Percentiles rank a stretch among this genome's conserved stretches.
phyloP scores from a whole-genome alignment of 208 protist species.

The Blastocrithidia nonstop region DNA sequence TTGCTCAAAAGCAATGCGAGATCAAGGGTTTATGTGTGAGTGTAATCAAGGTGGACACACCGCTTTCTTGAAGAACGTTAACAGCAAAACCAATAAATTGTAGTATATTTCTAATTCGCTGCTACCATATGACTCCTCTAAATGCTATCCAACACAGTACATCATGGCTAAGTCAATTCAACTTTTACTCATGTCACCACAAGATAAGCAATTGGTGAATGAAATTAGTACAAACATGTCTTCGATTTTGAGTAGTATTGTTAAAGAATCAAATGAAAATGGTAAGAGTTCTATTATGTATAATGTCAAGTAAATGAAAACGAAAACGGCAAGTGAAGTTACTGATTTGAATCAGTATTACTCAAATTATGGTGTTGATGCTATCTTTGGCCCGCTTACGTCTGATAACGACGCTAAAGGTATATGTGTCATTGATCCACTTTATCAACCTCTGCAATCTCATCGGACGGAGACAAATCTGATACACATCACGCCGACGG shows the following conservation, averaged over 20 bases:
- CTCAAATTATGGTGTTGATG: background rate
- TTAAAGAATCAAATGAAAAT: background rate
- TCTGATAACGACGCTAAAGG: background rate
- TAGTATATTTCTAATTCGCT: background rate
- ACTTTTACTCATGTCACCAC: background rate
- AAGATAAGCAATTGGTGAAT: background rate
- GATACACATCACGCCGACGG: constrained; percentile 16
- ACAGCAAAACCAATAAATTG: background rate
- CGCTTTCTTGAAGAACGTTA: background rate
- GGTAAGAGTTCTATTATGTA: background rate
- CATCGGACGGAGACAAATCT: constrained; percentile 4
- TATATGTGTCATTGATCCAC: constrained; percentile 11
- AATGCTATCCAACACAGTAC: background rate
- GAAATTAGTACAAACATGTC: background rate
- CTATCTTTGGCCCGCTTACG: background rate
- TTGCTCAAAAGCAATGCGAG: constrained; percentile 1
- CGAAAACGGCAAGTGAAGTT: background rate
- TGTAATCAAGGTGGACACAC: constrained; percentile 18
- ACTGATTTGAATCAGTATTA: background rate
- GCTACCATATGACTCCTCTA: background rate
- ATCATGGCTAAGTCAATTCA: background rate
- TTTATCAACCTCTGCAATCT: constrained; percentile 3
- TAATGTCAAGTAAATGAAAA: background rate
- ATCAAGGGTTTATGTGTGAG: constrained; percentile 12
- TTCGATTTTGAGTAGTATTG: background rate